Conservation (phyloP, 805 yeast genomes). For the Zygosaccharomyces pseudorouxii region DNA sequence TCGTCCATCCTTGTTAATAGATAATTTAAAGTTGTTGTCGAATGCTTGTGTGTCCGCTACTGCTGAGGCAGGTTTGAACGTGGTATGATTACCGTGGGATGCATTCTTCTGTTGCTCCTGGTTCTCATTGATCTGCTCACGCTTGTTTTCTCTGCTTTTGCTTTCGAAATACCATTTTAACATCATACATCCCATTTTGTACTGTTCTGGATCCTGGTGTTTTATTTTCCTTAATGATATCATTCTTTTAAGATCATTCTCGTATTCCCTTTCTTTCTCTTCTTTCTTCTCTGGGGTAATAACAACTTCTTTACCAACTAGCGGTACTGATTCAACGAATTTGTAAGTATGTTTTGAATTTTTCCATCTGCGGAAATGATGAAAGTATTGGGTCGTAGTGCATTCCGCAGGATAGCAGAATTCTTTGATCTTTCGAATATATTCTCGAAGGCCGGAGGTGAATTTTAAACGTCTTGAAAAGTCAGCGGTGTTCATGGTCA, state of each 20-base stretch:
- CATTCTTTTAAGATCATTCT: conserved; percentile 3
- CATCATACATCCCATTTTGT: conserved; percentile 7
- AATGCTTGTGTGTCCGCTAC: neutral
- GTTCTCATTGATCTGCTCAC: neutral
- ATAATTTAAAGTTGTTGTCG: neutral
- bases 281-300: conserved; percentile 1
- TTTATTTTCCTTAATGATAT: neutral
- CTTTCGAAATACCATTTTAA: conserved; percentile 7
- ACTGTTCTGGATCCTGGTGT: neutral
- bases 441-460: neutral
- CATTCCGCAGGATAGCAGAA: neutral
- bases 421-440: neutral
- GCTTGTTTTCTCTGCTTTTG: neutral
- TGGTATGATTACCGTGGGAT: neutral
- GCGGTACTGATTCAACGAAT: neutral
- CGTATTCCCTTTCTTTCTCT: conserved; percentile 4
- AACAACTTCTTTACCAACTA: neutral
- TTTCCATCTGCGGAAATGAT: neutral
- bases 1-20: neutral
- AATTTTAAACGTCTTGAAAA: neutral
- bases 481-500: neutral
- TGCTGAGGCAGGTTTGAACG: neutral
- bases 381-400: neutral
- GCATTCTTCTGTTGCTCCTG: neutral
- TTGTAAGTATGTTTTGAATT: neutral